Base-by-base conservation (phyloP, 139 green algal species). In the Mychonastes homosphaera region DNA sequence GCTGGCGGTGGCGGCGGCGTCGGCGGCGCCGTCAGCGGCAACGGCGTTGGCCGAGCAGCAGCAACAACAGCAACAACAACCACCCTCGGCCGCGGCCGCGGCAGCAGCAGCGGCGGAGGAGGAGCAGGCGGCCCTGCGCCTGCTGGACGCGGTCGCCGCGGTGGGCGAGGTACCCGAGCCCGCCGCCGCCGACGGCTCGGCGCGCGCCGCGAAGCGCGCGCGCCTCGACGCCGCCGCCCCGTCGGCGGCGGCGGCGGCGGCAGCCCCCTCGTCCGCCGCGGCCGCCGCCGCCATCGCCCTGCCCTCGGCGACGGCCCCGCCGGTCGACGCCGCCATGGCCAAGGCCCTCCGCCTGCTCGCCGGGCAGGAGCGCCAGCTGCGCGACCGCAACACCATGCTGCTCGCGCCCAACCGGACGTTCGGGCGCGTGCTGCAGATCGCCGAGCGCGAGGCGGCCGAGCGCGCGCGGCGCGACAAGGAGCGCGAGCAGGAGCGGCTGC, bases 351-450 rank as follows among this genome's bases (percentile, higher is more conserved):
- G 43, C 24, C 51, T 53, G 3, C 39, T 70, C 6, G 28, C 52
- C 47, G 51, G 56, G 21, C 64, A 73, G 48, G 73, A 80, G 58
- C 51, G 62, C 35, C 69, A 81, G 66, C 74, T 82, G 19, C 61
- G 74, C 2, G 63, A 70, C 48, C 33, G 74, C 3, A 82, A 78
- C 74, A 75, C 63, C 24, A 71, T 82, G 74, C 43, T 82, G 69
- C 66, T 81, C 28, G 56, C 63, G 9, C 63, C 63, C 46, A 53
- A 61, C 52, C 71, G 68, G 62, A 44, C 64, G 30, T 76, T 76
- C 44, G 24, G 28, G 7, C 16, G 13, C 8, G 59, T 68, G 58
- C 53, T 68, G 58, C 48, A 64, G 26, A 65, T 61, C 8, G 49
- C 55, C 26, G 35, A 48, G 36, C 27, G n/a, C 8, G 26, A 30